Evolutionary conservation across 1,139 yeast genomes (phyloP), one percentile per base, ranked within the genome.

Genomic region (Pichia sp.): DNA sequence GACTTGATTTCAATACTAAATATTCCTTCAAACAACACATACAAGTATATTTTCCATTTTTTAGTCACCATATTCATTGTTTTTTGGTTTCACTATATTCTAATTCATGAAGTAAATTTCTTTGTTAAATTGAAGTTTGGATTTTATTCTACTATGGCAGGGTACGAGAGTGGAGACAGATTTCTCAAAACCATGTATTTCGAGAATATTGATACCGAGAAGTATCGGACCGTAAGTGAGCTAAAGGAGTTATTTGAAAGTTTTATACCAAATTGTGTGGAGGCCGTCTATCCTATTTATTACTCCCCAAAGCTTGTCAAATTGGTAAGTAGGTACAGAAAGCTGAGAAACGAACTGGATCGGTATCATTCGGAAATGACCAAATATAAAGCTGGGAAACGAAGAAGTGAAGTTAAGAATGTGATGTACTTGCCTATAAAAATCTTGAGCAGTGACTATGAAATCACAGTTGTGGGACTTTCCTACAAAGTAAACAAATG

Each of bases 1-100:
- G 89, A 85, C 59, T 71, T 67, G 49, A 68, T 83, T 13, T 83
- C 87, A 44, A 72, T 83, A 62, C 80, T 88, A 2, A 83, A 83
- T 59, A 76, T 85, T 12, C 74, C 85, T 0, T 71, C 73, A 3
- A 55, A 72, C 2, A 76, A 78, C 40, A 75, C 79, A 0, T 58
- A 66, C 8, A 64, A 76, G 34, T 67, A 83, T 52, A 72, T 78
- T 53, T 73, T 76, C 25, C 90, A 85, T 66, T 77, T 84, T 50
- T 60, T 78, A 0, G 70, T 82, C 71, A 71, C 82, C 2, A 50
- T 82, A 1, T 58, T 80, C 7, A 76, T 82, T 0, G 72, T 84
- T 2, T 63, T 69, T 0, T 69, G 78, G 66, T 82, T 83, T 59
- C 87, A 84, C 60, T 68, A 73, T 57, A 58, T 83, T 41, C 58